Conservation (phyloP, 768 basidiomycete species). For the Phylloporus sp. region DNA sequence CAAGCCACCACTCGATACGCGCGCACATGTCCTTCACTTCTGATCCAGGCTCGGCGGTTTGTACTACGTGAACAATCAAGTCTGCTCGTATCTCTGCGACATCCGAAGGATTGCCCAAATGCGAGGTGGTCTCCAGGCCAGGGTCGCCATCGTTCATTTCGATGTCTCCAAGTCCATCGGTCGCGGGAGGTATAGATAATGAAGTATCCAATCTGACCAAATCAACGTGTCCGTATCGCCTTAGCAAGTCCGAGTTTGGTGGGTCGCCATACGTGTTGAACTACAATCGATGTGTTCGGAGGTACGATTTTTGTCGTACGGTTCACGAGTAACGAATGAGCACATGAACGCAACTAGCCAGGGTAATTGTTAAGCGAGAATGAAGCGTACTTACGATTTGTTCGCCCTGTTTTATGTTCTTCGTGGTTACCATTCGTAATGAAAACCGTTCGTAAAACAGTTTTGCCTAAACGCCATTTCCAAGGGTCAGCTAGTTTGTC, state of each 20-base stretch:
- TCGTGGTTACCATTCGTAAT: conserved; percentile 79
- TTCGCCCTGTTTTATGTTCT: conserved; percentile 64
- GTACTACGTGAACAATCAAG: conserved; percentile 47
- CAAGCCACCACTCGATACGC: conserved; percentile 91
- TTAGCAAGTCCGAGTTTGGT: conserved; percentile 89
- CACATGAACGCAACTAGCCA: background rate
- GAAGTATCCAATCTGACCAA: conserved; percentile 49
- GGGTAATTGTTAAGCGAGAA: background rate
- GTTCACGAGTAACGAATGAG: background rate
- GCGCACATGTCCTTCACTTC: conserved; percentile 11
- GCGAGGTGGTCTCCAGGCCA: conserved; percentile 17
- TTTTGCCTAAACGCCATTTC: conserved; percentile 53
- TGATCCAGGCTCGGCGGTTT: conserved; percentile 2
- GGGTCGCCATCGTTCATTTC: conserved; percentile 7
- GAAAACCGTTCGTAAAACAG: conserved; percentile 71
- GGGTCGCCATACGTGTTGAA: conserved; percentile 95
- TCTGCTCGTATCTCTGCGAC: conserved; percentile 76
- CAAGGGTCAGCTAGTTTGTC: background rate
- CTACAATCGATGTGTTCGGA: conserved; percentile 34
- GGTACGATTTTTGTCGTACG: background rate
- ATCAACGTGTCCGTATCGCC: conserved; percentile 93
- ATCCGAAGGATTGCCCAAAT: conserved; percentile 71
- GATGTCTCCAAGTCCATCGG: conserved; percentile 2
- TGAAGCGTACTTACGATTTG: conserved; percentile 66
- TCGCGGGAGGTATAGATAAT: background rate